Percentiles rank a stretch among this genome's conserved stretches.
phyloP scores from a whole-genome alignment of 306 rosid species.

The Lathyrus tuberosus region DNA sequence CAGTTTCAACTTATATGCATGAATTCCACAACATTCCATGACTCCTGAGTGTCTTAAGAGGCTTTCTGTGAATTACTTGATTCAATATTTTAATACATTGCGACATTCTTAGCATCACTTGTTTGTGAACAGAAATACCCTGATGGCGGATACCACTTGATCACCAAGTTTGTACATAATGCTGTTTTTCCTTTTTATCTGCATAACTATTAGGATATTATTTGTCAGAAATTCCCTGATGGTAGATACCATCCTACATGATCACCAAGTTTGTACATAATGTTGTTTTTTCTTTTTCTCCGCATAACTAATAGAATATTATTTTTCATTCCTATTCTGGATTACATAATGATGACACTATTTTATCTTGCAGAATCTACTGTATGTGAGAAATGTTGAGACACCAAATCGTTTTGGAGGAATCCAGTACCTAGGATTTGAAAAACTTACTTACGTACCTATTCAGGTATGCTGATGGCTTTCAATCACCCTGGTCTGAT shows the following conservation, averaged over 20 bases:
- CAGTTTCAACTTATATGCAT: slow-evolving; percentile 26
- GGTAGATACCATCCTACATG: slow-evolving; percentile 4
- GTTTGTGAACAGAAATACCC: slow-evolving; percentile 21
- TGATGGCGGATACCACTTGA: not conserved
- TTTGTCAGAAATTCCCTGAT: not conserved
- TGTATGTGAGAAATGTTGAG: slow-evolving; percentile 59
- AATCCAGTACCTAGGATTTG: slow-evolving; percentile 74
- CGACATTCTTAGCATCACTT: slow-evolving; percentile 33
- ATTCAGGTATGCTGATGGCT: slow-evolving; percentile 67
- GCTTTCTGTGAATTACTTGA: slow-evolving; percentile 11
- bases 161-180: slow-evolving; percentile 2
- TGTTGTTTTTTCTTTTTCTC: slow-evolving; percentile 8
- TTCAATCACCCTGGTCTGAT: slow-evolving; percentile 9
- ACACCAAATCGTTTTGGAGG: slow-evolving; percentile 94
- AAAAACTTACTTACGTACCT: slow-evolving; percentile 87
- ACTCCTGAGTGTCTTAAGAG: slow-evolving; percentile 26
- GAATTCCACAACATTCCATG: slow-evolving; percentile 18
- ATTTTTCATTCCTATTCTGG: slow-evolving; percentile 20
- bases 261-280: slow-evolving; percentile 15
- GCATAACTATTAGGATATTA: slow-evolving; percentile 26
- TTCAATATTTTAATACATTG: slow-evolving; percentile 13
- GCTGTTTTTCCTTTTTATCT: slow-evolving; percentile 7
- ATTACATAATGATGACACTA: slow-evolving; percentile 34
- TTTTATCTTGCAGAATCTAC: slow-evolving; percentile 77
- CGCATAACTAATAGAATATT: slow-evolving; percentile 22